phyloP scores from a whole-genome alignment of 140 eudicot species.

The Cichorium intybus region DNA sequence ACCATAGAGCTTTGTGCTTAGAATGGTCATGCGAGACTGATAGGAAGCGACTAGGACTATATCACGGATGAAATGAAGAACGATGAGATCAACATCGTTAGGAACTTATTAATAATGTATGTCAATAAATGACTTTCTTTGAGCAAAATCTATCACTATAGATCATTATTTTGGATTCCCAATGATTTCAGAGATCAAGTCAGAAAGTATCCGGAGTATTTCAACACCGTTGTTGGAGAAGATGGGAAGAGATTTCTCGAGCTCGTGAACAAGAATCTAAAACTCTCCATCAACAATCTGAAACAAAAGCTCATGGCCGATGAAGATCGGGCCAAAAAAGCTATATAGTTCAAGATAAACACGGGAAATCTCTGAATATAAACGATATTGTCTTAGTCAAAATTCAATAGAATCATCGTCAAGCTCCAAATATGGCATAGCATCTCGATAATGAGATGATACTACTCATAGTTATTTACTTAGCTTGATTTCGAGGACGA shows the following conservation, averaged over 20 bases:
- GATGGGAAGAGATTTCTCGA: conserved; percentile 81
- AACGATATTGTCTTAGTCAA: no score
- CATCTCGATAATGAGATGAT: no score
- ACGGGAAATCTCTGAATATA: conserved; percentile 63
- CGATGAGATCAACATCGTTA: conserved; percentile 49
- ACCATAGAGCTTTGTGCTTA: no score
- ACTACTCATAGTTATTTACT: no score
- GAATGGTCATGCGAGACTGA: no score
- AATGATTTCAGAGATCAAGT: conserved; percentile 88
- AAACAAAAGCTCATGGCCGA: conserved; percentile 68
- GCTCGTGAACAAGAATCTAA: conserved; percentile 72
- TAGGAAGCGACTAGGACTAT: no score
- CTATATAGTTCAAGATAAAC: conserved; percentile 64
- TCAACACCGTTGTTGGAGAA: conserved; percentile 51
- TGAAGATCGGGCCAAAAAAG: conserved; percentile 67
- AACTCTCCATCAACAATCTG: conserved; percentile 69
- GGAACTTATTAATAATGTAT: conserved; percentile 83
- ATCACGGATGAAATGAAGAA: conserved; percentile 46
- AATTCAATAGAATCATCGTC: no score
- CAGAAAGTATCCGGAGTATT: conserved; percentile 56
- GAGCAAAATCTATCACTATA: conserved; percentile 74
- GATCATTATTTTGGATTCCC: conserved; percentile 69
- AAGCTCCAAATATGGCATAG: no score
- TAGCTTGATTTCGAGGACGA: no score
- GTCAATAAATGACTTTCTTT: conserved; percentile 59